Evolutionary conservation across 2,329 filamentous ascomycete species (phyloP).

Genomic region (Monosporascus sp.): DNA sequence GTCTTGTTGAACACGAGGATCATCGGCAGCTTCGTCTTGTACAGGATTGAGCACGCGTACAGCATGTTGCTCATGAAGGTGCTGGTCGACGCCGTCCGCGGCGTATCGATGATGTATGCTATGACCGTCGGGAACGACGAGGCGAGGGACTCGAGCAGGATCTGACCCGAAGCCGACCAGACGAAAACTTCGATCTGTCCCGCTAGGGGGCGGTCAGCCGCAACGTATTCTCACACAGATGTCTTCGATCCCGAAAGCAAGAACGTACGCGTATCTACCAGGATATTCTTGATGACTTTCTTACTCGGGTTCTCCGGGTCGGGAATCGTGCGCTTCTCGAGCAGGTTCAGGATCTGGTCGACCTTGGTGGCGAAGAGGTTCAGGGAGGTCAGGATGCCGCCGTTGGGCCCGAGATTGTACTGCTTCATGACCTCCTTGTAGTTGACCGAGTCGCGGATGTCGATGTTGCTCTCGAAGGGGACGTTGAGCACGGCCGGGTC

Average conservation of each 20-base stretch:
- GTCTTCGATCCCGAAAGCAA: neutral
- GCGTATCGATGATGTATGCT: conserved; percentile 96
- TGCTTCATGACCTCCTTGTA: conserved; percentile 99
- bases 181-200: conserved; percentile 99
- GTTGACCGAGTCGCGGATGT: conserved; percentile 97
- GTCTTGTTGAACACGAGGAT: conserved; percentile 99
- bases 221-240: no score
- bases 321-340: conserved; percentile 80
- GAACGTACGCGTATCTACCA: conserved; percentile 73
- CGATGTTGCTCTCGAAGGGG: conserved; percentile 95
- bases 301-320: conserved; percentile 53
- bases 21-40: conserved; percentile 98
- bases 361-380: conserved; percentile 98
- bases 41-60: conserved; percentile 96
- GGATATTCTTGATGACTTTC: conserved; percentile 71
- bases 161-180: conserved; percentile 93
- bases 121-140: conserved; percentile 95
- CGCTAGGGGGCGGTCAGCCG: conserved; percentile 30
- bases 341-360: conserved; percentile 81
- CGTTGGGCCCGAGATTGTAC: conserved; percentile 95
- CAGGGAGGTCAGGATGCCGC: conserved; percentile 88
- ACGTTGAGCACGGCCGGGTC: conserved; percentile 91
- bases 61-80: conserved; percentile 99
- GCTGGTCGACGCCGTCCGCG: conserved; percentile 83
- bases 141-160: conserved; percentile 86